Evolutionary conservation across 495 filamentous ascomycete species (phyloP), one percentile per base, ranked within the genome.

Genomic region (Xylaria castorea): DNA sequence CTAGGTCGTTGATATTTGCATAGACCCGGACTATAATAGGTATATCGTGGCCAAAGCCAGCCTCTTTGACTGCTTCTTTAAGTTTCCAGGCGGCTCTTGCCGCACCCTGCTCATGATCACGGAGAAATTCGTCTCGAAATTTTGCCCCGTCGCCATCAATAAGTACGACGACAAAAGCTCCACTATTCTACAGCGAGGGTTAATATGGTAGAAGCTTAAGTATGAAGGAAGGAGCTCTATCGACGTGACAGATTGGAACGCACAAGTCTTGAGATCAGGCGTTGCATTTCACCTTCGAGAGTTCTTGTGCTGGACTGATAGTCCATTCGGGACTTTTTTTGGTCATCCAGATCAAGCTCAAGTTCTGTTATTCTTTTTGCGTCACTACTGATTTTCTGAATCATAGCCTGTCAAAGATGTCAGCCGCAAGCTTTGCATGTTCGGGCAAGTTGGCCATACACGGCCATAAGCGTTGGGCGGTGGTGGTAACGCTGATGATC

Each of bases 131-230:
- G 55, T 80, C 78, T n/a, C 73, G 73, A 71, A 80, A 80, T 72
- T 80, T 80, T 68, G 78, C 78, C 22, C 78, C 78, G 53, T 80
- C 78, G 60, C 78, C 78, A 73, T 80, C 78, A 71, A 80, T 75
- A 70, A 80, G 76, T n/a, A 80, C 78, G 46, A 78, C 78, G 55
- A 78, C 75, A 53, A 76, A 80, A 55, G 78, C 68, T 46, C 75
- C 75, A 30, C 71, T 78, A 38, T 75, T 75, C 78, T 80, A 44
- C 40, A 27, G 30, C 5, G 42, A 58, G 51, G 12, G 44, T 80
- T 46, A 78, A 73, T 58, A 58, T 42, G 48, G 40, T 36, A 38
- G 18, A 32, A 51, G 51, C 40, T 36, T n/a, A 25, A 27, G 7
- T 65, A 57, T 18, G 61, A 51, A 36, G 36, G 16, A 48, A 58